Conservation (phyloP, 179 eudicot species). For the Spergularia azorica region DNA sequence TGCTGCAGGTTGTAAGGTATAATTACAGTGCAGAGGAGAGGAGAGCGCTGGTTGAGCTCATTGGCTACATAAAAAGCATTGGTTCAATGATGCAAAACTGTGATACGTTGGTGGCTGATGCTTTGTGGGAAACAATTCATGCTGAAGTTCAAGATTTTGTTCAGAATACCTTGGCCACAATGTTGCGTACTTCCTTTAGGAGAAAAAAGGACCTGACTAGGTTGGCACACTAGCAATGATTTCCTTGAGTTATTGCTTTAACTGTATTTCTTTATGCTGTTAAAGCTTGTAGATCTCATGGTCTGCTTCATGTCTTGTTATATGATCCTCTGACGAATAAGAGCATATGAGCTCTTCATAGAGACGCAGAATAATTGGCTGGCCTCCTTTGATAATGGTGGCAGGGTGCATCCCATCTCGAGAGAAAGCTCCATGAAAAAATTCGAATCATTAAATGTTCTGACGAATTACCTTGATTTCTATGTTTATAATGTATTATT, state of each 20-base stretch:
- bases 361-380: background rate
- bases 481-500: no score
- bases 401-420: background rate
- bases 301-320: no score
- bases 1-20: constrained; percentile 78
- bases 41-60: constrained; percentile 90
- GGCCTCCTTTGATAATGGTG: background rate
- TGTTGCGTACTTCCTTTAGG: constrained; percentile 92
- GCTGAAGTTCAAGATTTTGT: constrained; percentile 99
- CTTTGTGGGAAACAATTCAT: constrained; percentile 98
- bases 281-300: background rate
- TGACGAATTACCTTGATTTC: no score
- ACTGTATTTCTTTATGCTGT: background rate
- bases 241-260: constrained; percentile 3
- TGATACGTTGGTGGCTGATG: constrained; percentile 93
- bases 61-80: constrained; percentile 87
- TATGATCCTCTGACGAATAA: background rate
- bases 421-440: background rate
- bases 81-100: constrained; percentile 90
- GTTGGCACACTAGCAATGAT: constrained; percentile 33
- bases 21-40: constrained; percentile 89
- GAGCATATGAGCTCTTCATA: background rate
- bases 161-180: constrained; percentile 88
- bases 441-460: background rate
- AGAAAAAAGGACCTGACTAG: constrained; percentile 94